These are phyloP conservation scores for Ustanciosporium gigantosporum DNA, from an alignment of 1,284 basidiomycete genomes.

Conservation along the genomic window DNA sequence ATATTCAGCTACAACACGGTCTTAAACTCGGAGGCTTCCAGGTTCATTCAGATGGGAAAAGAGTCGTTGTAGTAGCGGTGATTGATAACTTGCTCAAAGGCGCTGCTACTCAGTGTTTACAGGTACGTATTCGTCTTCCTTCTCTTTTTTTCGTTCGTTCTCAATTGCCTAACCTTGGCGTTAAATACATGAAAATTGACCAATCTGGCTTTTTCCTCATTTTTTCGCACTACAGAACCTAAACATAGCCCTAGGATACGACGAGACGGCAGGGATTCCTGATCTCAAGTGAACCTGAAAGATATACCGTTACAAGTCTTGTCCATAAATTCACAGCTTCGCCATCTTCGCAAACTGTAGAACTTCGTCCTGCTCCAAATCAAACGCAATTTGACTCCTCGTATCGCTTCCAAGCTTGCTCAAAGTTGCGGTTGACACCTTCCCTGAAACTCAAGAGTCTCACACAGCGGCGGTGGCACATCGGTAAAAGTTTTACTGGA, in stretches of 20 bases:
- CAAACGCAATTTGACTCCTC: neutral
- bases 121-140: slow-evolving; percentile 67
- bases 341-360: too few species aligned
- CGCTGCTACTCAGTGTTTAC: slow-evolving; percentile 94
- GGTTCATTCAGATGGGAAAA: slow-evolving; percentile 81
- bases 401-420: too few species aligned
- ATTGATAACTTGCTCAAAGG: slow-evolving; percentile 96
- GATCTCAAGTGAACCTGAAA: slow-evolving; percentile 10
- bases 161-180: too few species aligned
- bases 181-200: too few species aligned
- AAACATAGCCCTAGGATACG: slow-evolving; percentile 89
- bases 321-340: too few species aligned
- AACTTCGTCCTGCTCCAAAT: too few species aligned
- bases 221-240: slow-evolving; percentile 71
- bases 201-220: neutral
- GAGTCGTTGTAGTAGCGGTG: slow-evolving; percentile 78
- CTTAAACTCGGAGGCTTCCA: slow-evolving; percentile 92
- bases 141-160: too few species aligned
- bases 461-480: too few species aligned
- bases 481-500: too few species aligned
- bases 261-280: slow-evolving; percentile 83
- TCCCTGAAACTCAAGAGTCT: too few species aligned
- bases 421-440: too few species aligned
- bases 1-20: slow-evolving; percentile 81
- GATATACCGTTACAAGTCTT: neutral